Conservation (phyloP, 2,329 filamentous ascomycete genomes). For the Scleromitrula shiraiana region DNA sequence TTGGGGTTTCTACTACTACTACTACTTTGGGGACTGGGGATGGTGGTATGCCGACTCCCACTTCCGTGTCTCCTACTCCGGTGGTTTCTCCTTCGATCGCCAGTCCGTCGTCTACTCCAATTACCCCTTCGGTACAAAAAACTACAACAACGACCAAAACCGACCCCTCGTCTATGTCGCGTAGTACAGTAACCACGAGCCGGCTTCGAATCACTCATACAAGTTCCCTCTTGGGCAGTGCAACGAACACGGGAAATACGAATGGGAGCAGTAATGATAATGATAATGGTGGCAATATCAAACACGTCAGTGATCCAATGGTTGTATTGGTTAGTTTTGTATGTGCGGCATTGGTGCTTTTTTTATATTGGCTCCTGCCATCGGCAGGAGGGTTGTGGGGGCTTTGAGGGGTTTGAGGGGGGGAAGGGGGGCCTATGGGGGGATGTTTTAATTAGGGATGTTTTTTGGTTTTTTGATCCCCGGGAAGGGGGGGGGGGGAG, state of each 20-base stretch:
- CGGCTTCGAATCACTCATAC: too few relatives aligned
- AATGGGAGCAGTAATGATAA: not conserved
- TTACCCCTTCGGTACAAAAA: too few relatives aligned
- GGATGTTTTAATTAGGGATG: not conserved
- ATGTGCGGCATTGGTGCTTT: conserved; percentile 12
- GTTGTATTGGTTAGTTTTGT: conserved; percentile 12
- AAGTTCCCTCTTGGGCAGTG: too few relatives aligned
- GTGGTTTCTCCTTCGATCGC: not conserved
- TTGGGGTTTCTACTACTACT: too few relatives aligned
- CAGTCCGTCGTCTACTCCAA: too few relatives aligned
- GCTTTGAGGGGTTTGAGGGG: not conserved
- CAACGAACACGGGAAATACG: not conserved
- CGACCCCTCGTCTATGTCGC: too few relatives aligned
- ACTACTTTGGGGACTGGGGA: too few relatives aligned
- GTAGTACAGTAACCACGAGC: too few relatives aligned
- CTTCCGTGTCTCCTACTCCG: not conserved
- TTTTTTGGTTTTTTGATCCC: too few relatives aligned
- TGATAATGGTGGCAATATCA: not conserved
- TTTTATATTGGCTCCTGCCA: conserved; percentile 18
- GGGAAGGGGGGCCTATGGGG: not conserved
- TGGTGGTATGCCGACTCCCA: too few relatives aligned
- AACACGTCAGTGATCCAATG: conserved; percentile 5
- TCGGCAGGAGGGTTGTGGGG: conserved; percentile 1
- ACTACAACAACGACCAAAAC: too few relatives aligned
- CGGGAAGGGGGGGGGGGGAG: too few relatives aligned